A percentile compares a stretch with the other conserved stretches of the same genome.
phyloP scores from a whole-genome alignment of 2,329 filamentous ascomycete genomes.

The Colletotrichum scovillei region DNA sequence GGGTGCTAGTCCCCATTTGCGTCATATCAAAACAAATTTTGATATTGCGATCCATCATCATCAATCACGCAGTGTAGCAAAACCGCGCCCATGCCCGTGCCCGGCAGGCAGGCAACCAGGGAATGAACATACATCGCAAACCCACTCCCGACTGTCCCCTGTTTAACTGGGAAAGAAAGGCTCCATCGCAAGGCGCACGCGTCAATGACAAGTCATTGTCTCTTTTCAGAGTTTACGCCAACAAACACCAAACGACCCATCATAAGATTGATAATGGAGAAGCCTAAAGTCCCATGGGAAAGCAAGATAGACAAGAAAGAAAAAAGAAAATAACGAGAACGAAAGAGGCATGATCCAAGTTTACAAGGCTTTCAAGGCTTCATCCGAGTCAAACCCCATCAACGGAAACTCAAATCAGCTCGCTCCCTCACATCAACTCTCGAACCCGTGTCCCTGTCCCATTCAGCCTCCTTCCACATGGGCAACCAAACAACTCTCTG shows the following conservation, averaged over 20 bases:
- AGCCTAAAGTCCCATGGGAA: background rate
- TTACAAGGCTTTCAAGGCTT: background rate
- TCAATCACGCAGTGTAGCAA: background rate
- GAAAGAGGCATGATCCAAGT: background rate
- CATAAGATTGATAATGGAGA: background rate
- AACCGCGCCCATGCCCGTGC: background rate
- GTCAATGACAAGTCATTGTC: background rate
- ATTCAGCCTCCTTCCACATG: background rate
- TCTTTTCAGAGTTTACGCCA: background rate
- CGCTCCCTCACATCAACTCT: background rate
- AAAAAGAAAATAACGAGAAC: background rate
- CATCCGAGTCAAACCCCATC: background rate
- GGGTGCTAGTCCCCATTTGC: slow-evolving; percentile 8
- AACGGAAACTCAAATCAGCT: background rate
- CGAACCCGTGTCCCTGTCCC: background rate
- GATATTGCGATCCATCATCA: background rate
- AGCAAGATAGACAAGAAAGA: background rate
- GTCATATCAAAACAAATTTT: slow-evolving; percentile 16
- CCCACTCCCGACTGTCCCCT: background rate
- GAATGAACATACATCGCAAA: background rate
- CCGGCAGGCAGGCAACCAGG: background rate
- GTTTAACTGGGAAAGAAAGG: background rate
- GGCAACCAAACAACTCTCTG: background rate
- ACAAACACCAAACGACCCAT: background rate
- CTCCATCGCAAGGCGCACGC: background rate